Conservation (phyloP, 805 yeast species). For the Lipomyces sp. region DNA sequence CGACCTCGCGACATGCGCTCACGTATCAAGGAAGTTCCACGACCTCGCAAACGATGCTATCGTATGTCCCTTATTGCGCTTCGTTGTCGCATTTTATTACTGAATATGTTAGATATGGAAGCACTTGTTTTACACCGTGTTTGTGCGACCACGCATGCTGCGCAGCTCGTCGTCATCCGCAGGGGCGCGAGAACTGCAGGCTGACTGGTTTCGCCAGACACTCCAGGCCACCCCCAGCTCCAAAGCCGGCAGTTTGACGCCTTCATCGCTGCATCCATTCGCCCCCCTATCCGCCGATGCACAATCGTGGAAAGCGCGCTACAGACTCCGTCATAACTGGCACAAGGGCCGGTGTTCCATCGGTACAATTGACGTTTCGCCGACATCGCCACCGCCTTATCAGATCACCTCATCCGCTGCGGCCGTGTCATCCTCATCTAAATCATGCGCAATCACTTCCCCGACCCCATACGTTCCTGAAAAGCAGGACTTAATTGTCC, state of each 20-base stretch:
- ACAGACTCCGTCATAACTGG: conserved; percentile 22
- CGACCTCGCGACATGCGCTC: conserved; percentile 16
- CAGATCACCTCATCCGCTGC: no score
- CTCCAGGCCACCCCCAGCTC: no score
- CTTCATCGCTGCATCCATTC: no score
- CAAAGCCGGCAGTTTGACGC: no score
- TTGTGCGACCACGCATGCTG: conserved; percentile 12
- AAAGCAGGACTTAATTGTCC: conserved; percentile 15
- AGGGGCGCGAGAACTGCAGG: no score
- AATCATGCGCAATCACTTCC: no score
- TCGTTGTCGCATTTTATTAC: neutral
- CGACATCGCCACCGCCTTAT: no score
- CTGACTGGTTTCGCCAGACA: conserved; percentile 2
- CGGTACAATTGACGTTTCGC: conserved; percentile 10
- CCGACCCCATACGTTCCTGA: no score
- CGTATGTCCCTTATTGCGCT: no score
- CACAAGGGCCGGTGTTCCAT: conserved; percentile 23
- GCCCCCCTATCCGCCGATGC: no score
- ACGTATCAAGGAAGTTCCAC: conserved; percentile 12
- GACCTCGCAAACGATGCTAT: conserved; percentile 13
- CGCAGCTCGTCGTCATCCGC: neutral
- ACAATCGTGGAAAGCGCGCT: conserved; percentile 15
- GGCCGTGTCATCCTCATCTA: no score
- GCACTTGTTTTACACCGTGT: conserved; percentile 6
- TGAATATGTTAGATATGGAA: conserved; percentile 13